Evolutionary conservation across 768 basidiomycete genomes (phyloP).

Genomic region (Amyloporia xantha): DNA sequence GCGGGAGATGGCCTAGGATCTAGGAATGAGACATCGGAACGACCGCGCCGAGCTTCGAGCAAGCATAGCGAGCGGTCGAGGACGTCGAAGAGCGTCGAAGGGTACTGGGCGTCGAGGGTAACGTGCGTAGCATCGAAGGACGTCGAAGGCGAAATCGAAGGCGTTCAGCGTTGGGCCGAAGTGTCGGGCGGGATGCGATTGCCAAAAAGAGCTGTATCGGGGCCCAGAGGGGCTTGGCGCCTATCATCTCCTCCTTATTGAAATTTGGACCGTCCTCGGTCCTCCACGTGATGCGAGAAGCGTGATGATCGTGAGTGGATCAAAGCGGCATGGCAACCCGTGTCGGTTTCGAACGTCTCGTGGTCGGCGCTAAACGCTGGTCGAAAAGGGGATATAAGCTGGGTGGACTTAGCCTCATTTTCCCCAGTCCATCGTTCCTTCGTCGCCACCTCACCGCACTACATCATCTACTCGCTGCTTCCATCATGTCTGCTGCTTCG

Average conservation of each 20-base stretch:
- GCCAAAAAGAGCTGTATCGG: background rate
- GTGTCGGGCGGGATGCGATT: background rate
- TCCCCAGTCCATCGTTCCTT: background rate
- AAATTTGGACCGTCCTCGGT: background rate
- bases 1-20: background rate
- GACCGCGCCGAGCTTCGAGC: background rate
- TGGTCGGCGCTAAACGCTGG: background rate
- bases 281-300: background rate
- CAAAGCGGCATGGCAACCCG: background rate
- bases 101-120: too few relatives aligned
- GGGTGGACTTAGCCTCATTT: background rate
- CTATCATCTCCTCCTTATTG: background rate
- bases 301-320: background rate
- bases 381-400: background rate
- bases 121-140: background rate
- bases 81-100: background rate
- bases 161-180: background rate
- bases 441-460: background rate
- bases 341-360: background rate
- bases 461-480: background rate
- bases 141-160: background rate
- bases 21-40: background rate
- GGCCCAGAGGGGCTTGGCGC: background rate
- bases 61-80: background rate
- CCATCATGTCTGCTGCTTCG: background rate